Evolutionary conservation across 257 asterid species (phyloP).

Genomic region (Petunia axillaris): DNA sequence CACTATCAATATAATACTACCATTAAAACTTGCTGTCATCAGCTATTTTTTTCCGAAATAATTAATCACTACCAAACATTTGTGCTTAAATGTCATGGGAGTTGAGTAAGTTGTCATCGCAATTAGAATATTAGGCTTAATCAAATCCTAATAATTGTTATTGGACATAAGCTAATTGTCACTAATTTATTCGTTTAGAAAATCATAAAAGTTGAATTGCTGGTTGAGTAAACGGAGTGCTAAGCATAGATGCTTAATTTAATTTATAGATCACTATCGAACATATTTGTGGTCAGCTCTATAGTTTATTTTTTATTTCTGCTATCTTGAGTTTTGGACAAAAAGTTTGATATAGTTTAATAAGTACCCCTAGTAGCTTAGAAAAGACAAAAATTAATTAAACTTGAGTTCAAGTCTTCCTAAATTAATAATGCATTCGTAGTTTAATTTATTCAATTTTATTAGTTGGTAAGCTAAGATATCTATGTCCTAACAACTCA

Average conservation of each 20-base stretch:
- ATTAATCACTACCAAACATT: background rate
- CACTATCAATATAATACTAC: too few species aligned
- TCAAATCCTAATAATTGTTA: background rate
- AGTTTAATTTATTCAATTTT: background rate
- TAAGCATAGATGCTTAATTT: background rate
- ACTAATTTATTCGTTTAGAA: background rate
- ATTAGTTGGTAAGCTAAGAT: constrained; percentile 15
- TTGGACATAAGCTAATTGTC: background rate
- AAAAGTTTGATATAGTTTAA: background rate
- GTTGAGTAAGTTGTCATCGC: constrained; percentile 9
- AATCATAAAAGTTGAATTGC: background rate
- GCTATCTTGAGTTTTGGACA: background rate
- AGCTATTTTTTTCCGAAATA: too few species aligned
- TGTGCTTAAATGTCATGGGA: background rate
- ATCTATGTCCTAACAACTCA: constrained; percentile 15
- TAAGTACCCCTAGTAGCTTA: background rate
- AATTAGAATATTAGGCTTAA: background rate
- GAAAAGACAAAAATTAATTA: background rate
- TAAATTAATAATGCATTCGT: background rate
- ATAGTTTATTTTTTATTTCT: background rate
- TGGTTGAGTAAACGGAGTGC: background rate
- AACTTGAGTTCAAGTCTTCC: background rate
- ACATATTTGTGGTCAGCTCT: background rate
- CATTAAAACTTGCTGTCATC: too few species aligned
- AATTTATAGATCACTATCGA: constrained; percentile 9